Percentiles rank a stretch among this genome's conserved stretches.
Evolutionary conservation across 139 green algal species (phyloP).

Genomic region (Auxenochlorella pyrenoidosa): DNA sequence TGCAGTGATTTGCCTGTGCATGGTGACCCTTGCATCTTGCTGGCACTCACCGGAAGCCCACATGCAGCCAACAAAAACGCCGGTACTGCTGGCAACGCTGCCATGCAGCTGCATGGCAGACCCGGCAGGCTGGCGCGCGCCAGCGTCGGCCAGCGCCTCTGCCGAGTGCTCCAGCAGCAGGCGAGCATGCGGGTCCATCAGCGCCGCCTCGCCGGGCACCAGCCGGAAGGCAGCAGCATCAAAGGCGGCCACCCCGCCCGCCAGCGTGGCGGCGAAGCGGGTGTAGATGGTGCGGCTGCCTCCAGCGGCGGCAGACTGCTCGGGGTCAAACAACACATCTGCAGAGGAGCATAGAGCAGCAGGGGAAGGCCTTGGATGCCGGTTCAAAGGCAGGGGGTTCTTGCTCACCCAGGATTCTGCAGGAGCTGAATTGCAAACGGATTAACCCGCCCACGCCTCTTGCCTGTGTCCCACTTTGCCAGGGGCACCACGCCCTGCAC

Average conservation of each 20-base stretch:
- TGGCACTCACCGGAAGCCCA: constrained; percentile 54
- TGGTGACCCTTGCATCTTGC: no score
- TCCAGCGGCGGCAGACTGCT: not conserved
- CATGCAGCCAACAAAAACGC: constrained; percentile 79
- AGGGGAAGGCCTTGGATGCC: not conserved
- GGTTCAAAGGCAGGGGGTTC: no score
- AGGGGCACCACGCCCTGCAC: constrained; percentile 1
- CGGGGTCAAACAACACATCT: constrained; percentile 5
- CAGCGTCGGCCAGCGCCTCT: constrained; percentile 34
- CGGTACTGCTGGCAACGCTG: not conserved
- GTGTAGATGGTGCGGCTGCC: constrained; percentile 25
- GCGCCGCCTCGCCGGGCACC: constrained; percentile 49
- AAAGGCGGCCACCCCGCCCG: constrained; percentile 58
- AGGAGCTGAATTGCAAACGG: no score
- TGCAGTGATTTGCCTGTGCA: not conserved
- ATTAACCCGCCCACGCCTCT: not conserved
- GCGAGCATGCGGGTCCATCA: constrained; percentile 81
- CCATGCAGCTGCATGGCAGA: not conserved
- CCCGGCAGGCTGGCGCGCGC: not conserved
- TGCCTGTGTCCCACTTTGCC: constrained; percentile 13
- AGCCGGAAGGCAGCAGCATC: constrained; percentile 70
- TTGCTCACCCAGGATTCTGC: no score
- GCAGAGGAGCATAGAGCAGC: not conserved
- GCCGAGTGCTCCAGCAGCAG: constrained; percentile 65
- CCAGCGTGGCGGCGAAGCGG: constrained; percentile 74